phyloP scores from a whole-genome alignment of 495 filamentous ascomycete species.

The Cenococcum geophilum region DNA sequence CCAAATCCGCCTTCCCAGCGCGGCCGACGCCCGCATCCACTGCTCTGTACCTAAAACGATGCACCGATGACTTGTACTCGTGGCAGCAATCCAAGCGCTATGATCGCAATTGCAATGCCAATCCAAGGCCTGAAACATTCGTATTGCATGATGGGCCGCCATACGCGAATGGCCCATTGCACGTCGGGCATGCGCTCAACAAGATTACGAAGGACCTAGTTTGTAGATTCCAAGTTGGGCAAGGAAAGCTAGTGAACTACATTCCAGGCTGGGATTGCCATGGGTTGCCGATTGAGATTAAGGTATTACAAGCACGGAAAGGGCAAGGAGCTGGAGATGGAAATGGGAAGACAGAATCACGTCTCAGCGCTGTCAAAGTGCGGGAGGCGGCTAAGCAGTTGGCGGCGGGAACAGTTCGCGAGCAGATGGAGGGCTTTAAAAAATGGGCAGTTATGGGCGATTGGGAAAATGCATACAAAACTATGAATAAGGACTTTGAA shows the following conservation, averaged over 20 bases:
- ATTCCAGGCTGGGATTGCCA: conserved; percentile 98
- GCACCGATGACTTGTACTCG: conserved; percentile 79
- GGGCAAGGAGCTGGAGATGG: conserved; percentile 10
- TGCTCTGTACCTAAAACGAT: conserved; percentile 59
- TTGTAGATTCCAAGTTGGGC: conserved; percentile 67
- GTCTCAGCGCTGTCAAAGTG: conserved; percentile 43
- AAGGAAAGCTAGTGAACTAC: conserved; percentile 75
- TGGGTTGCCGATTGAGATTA: conserved; percentile 93
- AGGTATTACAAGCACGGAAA: conserved; percentile 66
- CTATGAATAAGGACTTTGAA: conserved; percentile 86
- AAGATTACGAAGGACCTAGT: conserved; percentile 96
- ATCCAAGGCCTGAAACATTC: conserved; percentile 43
- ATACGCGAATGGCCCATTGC: conserved; percentile 91
- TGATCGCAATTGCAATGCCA: conserved; percentile 12
- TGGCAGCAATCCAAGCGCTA: conserved; percentile 67
- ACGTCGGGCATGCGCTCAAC: conserved; percentile 96
- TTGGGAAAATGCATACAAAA: conserved; percentile 87
- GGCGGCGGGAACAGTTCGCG: conserved; percentile 63
- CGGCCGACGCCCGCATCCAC: conserved; percentile 44
- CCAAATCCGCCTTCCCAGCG: conserved; percentile 41
- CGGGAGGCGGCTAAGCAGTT: conserved; percentile 68
- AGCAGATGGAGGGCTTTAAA: conserved; percentile 77
- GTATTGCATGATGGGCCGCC: conserved; percentile 93
- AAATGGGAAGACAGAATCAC: conserved; percentile 24
- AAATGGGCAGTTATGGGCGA: conserved; percentile 88